A percentile compares a stretch with the other conserved stretches of the same genome.
Evolutionary conservation across 2,329 filamentous ascomycete genomes (phyloP).

Genomic region (Penicillium sp.): DNA sequence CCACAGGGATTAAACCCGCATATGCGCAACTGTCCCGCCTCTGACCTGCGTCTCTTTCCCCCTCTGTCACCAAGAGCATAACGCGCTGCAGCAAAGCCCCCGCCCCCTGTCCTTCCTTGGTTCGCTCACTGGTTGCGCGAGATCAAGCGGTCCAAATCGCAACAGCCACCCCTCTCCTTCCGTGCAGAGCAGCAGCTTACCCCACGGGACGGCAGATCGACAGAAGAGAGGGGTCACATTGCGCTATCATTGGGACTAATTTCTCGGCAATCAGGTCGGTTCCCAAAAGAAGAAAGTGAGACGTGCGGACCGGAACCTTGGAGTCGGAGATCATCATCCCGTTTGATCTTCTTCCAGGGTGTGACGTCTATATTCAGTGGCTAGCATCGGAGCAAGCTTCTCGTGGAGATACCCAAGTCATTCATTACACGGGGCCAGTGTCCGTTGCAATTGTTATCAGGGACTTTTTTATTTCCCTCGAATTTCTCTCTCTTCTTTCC

Average conservation of each 20-base stretch:
- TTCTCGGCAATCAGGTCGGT: slow-evolving; percentile 15
- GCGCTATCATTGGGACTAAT: slow-evolving; percentile 18
- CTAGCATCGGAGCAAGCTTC: slow-evolving; percentile 15
- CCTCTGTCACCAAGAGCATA: slow-evolving; percentile 17
- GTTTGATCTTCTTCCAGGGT: slow-evolving; percentile 10
- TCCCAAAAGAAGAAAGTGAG: slow-evolving; percentile 20
- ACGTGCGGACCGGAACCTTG: slow-evolving; percentile 15
- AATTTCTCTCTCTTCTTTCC: slow-evolving; percentile 15
- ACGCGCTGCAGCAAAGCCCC: slow-evolving; percentile 5
- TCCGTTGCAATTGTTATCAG: slow-evolving; percentile 24
- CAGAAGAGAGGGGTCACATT: slow-evolving; percentile 28
- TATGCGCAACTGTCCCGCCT: slow-evolving; percentile 25
- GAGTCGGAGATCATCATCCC: slow-evolving; percentile 18
- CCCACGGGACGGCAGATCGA: slow-evolving; percentile 33
- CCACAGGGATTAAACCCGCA: slow-evolving; percentile 18
- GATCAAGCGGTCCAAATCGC: slow-evolving; percentile 30
- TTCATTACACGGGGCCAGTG: slow-evolving; percentile 21
- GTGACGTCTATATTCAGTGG: slow-evolving; percentile 21
- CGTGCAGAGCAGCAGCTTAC: slow-evolving; percentile 31
- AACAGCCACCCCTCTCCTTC: slow-evolving; percentile 21
- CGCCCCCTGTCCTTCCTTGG: slow-evolving; percentile 10
- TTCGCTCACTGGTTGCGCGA: slow-evolving; percentile 17
- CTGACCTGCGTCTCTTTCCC: slow-evolving; percentile 22
- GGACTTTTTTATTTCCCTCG: slow-evolving; percentile 10
- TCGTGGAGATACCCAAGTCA: slow-evolving; percentile 8